Percentiles rank a stretch among this genome's conserved stretches.
Evolutionary conservation across 2,329 filamentous ascomycete genomes (phyloP).

Genomic region (Aspergillus luchuensis): DNA sequence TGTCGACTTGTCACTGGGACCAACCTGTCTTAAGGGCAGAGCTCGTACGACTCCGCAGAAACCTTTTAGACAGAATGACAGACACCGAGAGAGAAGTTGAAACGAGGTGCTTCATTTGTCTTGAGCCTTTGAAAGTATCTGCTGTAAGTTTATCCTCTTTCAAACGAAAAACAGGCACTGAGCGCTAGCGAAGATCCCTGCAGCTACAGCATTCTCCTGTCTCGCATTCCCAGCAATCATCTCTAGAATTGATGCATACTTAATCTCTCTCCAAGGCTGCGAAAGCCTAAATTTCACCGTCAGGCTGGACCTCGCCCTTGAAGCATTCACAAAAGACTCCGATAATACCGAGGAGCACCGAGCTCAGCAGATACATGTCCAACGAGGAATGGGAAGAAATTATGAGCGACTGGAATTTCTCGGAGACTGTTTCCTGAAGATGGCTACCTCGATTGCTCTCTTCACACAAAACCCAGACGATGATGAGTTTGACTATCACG

Average conservation of each 20-base stretch:
- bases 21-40: constrained; percentile 82
- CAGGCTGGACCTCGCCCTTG: constrained; percentile 70
- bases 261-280: constrained; percentile 79
- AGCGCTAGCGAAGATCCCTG: constrained; percentile 60
- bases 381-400: constrained; percentile 86
- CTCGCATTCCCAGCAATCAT: constrained; percentile 82
- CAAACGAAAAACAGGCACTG: constrained; percentile 7
- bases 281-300: constrained; percentile 65
- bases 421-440: constrained; percentile 92
- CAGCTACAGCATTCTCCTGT: constrained; percentile 69
- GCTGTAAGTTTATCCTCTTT: constrained; percentile 55
- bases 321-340: constrained; percentile 90
- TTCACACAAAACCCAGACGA: constrained; percentile 75
- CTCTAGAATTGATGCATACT: constrained; percentile 75
- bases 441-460: constrained; percentile 87
- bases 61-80: constrained; percentile 71
- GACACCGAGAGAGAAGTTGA: constrained; percentile 52
- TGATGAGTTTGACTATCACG: constrained; percentile 84
- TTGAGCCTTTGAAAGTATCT: constrained; percentile 76
- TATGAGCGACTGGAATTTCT: constrained; percentile 94
- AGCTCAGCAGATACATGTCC: constrained; percentile 69
- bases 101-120: constrained; percentile 67
- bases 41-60: constrained; percentile 73
- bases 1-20: constrained; percentile 59
- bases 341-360: constrained; percentile 77